phyloP scores from a whole-genome alignment of 2,329 filamentous ascomycete genomes.

The Penicillium expansum region DNA sequence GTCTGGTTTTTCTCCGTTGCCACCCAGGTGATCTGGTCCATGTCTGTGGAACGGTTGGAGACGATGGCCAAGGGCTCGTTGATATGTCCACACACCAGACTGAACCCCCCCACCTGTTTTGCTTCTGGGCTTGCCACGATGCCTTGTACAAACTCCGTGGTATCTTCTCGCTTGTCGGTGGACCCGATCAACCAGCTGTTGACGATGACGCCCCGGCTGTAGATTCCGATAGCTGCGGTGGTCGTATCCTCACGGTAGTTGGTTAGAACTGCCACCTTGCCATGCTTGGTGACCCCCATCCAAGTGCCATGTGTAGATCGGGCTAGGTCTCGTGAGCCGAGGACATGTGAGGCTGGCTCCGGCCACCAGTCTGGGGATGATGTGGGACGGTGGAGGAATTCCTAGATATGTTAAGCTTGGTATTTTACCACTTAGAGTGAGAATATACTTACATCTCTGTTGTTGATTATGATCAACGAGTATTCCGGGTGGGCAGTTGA shows the following conservation, averaged over 20 bases:
- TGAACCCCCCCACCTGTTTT: constrained; percentile 62
- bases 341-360: constrained; percentile 52
- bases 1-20: constrained; percentile 51
- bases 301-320: constrained; percentile 61
- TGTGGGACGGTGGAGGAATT: constrained; percentile 62
- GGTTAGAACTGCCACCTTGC: constrained; percentile 61
- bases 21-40: constrained; percentile 53
- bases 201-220: constrained; percentile 58
- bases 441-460: constrained; percentile 60
- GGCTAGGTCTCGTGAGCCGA: constrained; percentile 62
- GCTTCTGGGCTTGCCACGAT: constrained; percentile 56
- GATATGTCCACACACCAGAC: constrained; percentile 58
- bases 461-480: constrained; percentile 71
- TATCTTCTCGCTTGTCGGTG: constrained; percentile 39
- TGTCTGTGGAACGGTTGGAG: constrained; percentile 59
- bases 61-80: constrained; percentile 56
- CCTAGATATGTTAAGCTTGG: constrained; percentile 41
- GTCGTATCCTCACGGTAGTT: constrained; percentile 60
- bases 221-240: constrained; percentile 45
- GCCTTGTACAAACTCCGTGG: constrained; percentile 52
- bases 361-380: constrained; percentile 60
- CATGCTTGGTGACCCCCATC: constrained; percentile 61
- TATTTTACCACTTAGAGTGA: not conserved
- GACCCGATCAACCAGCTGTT: constrained; percentile 56
- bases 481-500: constrained; percentile 75